phyloP scores from a whole-genome alignment of 352 stramenopile genomes.

The Salisapilia sapeloensis region DNA sequence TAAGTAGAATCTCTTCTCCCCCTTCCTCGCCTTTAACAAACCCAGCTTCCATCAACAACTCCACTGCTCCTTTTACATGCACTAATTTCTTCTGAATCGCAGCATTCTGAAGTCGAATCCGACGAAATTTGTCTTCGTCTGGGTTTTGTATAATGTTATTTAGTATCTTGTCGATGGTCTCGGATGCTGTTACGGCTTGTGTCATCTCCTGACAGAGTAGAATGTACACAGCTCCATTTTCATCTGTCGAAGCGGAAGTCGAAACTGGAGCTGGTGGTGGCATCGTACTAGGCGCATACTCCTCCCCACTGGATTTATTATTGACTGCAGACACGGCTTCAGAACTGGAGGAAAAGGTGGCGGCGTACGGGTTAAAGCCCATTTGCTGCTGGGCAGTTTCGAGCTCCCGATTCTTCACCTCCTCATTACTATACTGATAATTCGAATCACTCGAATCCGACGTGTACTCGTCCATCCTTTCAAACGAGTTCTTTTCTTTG shows the following conservation, averaged over 20 bases:
- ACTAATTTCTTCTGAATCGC: slow-evolving; percentile 51
- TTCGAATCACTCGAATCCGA: slow-evolving; percentile 22
- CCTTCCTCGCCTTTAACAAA: slow-evolving; percentile 23
- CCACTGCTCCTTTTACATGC: slow-evolving; percentile 23
- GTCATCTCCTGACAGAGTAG: slow-evolving; percentile 31
- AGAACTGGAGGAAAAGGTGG: slow-evolving; percentile 41
- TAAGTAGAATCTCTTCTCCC: slow-evolving; percentile 36
- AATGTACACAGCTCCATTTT: slow-evolving; percentile 35
- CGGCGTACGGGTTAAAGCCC: slow-evolving; percentile 57
- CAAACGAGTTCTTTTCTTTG: slow-evolving; percentile 9
- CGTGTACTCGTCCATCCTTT: too few relatives aligned
- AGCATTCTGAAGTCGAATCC: slow-evolving; percentile 36
- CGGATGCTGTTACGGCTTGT: slow-evolving; percentile 24
- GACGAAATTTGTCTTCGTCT: slow-evolving; percentile 56
- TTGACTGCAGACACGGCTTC: slow-evolving; percentile 15
- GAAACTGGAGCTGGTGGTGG: slow-evolving; percentile 8
- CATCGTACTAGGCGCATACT: neutral
- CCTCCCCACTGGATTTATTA: slow-evolving; percentile 33
- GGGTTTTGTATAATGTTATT: slow-evolving; percentile 44
- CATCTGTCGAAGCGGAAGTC: slow-evolving; percentile 1
- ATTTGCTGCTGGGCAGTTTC: slow-evolving; percentile 32
- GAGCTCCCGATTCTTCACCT: slow-evolving; percentile 45
- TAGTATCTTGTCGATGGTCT: slow-evolving; percentile 60
- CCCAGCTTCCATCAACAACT: slow-evolving; percentile 37
- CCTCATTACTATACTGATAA: slow-evolving; percentile 32